These are phyloP conservation scores for Cornus kousa DNA, from an alignment of 148 eudicot species.

Conservation along the genomic window DNA sequence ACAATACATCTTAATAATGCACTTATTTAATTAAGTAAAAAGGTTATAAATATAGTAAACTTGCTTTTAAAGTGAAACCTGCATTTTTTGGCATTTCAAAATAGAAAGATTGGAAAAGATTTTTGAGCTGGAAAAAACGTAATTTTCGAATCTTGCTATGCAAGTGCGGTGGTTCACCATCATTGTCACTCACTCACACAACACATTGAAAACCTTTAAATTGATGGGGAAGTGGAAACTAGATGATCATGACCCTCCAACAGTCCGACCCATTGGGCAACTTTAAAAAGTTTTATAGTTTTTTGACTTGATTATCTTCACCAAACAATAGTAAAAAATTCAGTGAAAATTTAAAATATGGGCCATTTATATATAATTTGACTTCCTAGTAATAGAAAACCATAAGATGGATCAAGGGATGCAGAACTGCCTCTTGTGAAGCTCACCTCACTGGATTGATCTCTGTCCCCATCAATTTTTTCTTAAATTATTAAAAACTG, in stretches of 20 bases:
- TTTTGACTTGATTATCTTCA: not conserved
- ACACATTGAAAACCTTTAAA: not conserved
- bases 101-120: too few species aligned
- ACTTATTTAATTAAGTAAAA: too few species aligned
- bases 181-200: not conserved
- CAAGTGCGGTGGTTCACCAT: not conserved
- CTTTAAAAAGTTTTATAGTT: not conserved
- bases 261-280: not conserved
- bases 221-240: not conserved
- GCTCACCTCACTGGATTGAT: too few species aligned
- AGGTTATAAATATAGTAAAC: too few species aligned
- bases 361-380: not conserved
- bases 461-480: not conserved
- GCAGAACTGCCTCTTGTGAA: too few species aligned
- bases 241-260: not conserved
- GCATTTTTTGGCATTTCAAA: too few species aligned
- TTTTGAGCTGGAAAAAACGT: too few species aligned
- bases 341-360: too few species aligned
- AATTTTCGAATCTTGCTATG: not conserved
- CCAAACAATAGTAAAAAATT: not conserved
- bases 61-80: too few species aligned
- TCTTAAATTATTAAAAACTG: not conserved
- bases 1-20: too few species aligned
- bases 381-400: not conserved
- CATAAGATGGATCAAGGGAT: too few species aligned